A percentile compares a stretch with the other conserved stretches of the same genome.
These are phyloP conservation scores for Macrophomina phaseolina DNA, from an alignment of 2,329 filamentous ascomycete genomes.

Conservation along the genomic window DNA sequence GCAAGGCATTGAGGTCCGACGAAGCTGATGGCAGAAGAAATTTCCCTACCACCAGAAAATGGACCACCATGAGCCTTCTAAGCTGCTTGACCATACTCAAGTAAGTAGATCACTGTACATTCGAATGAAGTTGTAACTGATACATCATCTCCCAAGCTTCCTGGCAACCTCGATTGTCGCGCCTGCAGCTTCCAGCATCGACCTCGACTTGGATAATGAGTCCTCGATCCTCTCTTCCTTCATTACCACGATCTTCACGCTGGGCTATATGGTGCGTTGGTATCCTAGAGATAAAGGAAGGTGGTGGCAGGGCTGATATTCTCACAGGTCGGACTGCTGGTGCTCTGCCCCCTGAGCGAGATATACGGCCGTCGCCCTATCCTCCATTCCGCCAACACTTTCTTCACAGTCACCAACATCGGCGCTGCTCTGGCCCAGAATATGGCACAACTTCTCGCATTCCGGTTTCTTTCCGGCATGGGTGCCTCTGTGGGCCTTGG, in stretches of 20 bases:
- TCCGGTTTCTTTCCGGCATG: background rate
- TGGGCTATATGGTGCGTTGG: constrained; percentile 39
- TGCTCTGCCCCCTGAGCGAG: constrained; percentile 26
- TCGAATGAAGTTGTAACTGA: background rate
- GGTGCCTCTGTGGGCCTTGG: constrained; percentile 2
- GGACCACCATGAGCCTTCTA: constrained; percentile 37
- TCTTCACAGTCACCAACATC: constrained; percentile 22
- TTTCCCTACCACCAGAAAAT: constrained; percentile 37
- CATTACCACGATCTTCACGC: constrained; percentile 42
- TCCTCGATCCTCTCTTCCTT: constrained; percentile 40
- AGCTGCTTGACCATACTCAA: constrained; percentile 40
- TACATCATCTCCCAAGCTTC: constrained; percentile 31
- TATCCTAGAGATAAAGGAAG: background rate
- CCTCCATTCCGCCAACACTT: background rate
- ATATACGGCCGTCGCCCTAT: constrained; percentile 28
- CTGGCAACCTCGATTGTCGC: constrained; percentile 45
- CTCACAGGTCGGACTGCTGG: constrained; percentile 30
- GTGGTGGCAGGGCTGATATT: background rate
- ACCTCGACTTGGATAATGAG: constrained; percentile 40
- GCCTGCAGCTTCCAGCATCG: constrained; percentile 40
- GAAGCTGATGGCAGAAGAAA: constrained; percentile 32
- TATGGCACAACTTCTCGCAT: background rate
- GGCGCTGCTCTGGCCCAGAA: background rate
- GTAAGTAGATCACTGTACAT: background rate
- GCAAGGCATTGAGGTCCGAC: background rate